These are phyloP conservation scores for Suillus ampliporus DNA, from an alignment of 768 basidiomycete species.

Conservation along the genomic window DNA sequence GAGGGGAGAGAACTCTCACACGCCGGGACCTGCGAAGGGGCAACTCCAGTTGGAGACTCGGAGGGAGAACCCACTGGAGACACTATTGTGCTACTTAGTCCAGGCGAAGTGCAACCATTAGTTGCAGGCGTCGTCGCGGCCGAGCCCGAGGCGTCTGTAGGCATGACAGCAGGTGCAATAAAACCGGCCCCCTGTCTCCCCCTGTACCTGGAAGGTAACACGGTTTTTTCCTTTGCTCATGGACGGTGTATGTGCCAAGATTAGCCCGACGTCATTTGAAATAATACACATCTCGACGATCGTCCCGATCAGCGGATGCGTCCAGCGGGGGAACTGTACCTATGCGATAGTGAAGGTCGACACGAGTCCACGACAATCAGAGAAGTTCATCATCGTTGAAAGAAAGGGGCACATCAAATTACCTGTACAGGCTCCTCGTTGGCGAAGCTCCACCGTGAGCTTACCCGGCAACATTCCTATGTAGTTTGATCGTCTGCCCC, in stretches of 20 bases:
- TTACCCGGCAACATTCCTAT: conserved; percentile 44
- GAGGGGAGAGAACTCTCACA: conserved; percentile 2
- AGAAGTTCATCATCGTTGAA: background rate
- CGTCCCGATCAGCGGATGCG: conserved; percentile 8
- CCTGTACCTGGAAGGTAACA: conserved; percentile 13
- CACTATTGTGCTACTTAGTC: background rate
- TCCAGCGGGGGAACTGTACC: conserved; percentile 15
- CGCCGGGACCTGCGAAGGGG: conserved; percentile 10
- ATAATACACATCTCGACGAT: conserved; percentile 20
- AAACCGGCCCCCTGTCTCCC: conserved; percentile 17
- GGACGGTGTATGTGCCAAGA: background rate
- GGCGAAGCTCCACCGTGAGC: conserved; percentile 35
- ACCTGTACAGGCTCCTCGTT: conserved; percentile 43
- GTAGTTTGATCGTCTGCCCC: conserved; percentile 49
- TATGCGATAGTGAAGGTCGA: conserved; percentile 4
- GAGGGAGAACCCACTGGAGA: conserved; percentile 10
- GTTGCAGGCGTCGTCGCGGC: background rate
- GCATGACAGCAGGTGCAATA: conserved; percentile 10
- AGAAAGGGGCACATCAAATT: conserved; percentile 9
- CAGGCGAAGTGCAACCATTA: background rate
- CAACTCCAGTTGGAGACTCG: background rate
- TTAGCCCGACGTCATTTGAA: conserved; percentile 10
- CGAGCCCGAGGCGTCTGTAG: background rate
- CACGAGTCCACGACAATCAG: conserved; percentile 4
- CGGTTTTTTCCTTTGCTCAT: background rate